phyloP scores from a whole-genome alignment of 73 alveolate species.

The Symbiodinium natans region DNA sequence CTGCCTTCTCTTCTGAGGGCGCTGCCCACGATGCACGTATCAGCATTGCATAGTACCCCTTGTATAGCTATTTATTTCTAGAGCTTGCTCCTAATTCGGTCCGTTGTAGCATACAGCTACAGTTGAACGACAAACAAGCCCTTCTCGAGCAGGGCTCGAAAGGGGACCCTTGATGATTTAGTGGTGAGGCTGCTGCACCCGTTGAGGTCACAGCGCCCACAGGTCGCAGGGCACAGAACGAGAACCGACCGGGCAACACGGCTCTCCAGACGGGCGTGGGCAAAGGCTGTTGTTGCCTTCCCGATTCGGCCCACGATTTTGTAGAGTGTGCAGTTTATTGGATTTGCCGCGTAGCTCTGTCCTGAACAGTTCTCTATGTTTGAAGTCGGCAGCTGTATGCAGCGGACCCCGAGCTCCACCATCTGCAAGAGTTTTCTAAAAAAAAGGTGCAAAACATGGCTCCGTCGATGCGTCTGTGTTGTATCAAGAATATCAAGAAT shows the following conservation, averaged over 20 bases:
- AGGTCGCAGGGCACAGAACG: not conserved
- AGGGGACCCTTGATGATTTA: not conserved
- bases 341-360: not conserved
- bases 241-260: not conserved
- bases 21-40: no score
- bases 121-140: no score
- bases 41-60: no score
- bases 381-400: not conserved
- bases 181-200: conserved; percentile 3
- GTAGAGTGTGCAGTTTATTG: not conserved
- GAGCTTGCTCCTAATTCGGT: no score
- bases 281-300: not conserved
- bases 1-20: no score
- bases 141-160: not conserved
- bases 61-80: no score
- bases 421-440: no score
- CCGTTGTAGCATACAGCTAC: no score
- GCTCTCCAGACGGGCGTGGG: not conserved
- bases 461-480: no score
- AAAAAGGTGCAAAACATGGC: no score
- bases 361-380: not conserved
- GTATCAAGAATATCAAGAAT: no score
- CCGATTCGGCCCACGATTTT: not conserved
- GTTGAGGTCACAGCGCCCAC: not conserved
- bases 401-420: not conserved